Evolutionary conservation across 805 yeast species (phyloP), one percentile per base, ranked within the genome.

Genomic region (Gaillardinia entomophila): DNA sequence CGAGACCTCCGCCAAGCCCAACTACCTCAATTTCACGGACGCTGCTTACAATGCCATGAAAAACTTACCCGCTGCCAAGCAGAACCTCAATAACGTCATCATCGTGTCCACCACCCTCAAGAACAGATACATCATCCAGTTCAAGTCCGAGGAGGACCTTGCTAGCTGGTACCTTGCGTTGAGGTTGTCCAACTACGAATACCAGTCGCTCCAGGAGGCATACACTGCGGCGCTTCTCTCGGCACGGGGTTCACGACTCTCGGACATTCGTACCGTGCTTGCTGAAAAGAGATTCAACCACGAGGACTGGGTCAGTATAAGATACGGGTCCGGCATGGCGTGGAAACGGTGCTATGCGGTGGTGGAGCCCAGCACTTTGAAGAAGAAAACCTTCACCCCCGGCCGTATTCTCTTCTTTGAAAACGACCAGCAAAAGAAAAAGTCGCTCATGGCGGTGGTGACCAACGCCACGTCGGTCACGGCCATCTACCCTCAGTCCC

Each of bases 291-390:
- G 90, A 49, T 84, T 78, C 53, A 77, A 75, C 37, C 92, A 87
- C 51, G 96, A 86, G 56, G 96, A 89, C 49, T 90, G 96, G 97
- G 88, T 83, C 27, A 75, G 88, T 53, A 95, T 92, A 12, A 71
- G 97, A 43, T 92, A 90, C 57, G 97, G 98, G 13, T 75, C 92
- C 7, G 98, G 98, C 16, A 86, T 87, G 95, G 96, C 97, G 1
- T 92, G 97, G 97, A 84, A 81, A 51, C 73, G 95, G 37, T 90
- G 96, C 51, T 92, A 75, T 64, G 90, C 95, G 3, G 96, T 89
- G 8, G 74, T 90, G 35, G 84, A 83, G 44, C 89, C 89, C 43
- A 63, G 88, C 46, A 42, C 64, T 24, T 51, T 70, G 48, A 78
- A 65, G 52, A 60, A 49, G 53, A 73, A 60, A 55, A 59, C 48